Percentiles rank a stretch among this genome's conserved stretches.
These are phyloP conservation scores for Lentinula edodes DNA, from an alignment of 768 basidiomycete species.

Conservation along the genomic window DNA sequence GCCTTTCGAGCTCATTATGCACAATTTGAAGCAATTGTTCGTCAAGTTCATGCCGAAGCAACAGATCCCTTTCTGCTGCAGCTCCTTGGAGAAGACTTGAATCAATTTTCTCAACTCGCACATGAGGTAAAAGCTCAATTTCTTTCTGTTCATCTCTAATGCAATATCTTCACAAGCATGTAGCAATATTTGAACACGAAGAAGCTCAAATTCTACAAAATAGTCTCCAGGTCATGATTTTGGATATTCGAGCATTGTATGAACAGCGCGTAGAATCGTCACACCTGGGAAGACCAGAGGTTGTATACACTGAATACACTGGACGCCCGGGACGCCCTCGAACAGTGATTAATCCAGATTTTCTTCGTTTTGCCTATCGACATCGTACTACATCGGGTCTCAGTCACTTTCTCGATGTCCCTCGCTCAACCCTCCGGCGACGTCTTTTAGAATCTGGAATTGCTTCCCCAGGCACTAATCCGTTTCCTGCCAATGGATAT, in stretches of 20 bases:
- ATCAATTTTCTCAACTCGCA: too few species aligned
- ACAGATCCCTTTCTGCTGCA: too few species aligned
- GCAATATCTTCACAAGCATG: too few species aligned
- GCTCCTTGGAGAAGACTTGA: too few species aligned
- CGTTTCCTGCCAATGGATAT: neutral
- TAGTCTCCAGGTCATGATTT: neutral
- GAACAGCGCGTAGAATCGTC: neutral
- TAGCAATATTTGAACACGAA: too few species aligned
- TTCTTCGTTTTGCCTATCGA: conserved; percentile 13
- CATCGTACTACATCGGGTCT: conserved; percentile 10
- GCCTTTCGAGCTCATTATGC: too few species aligned
- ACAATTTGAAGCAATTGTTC: too few species aligned
- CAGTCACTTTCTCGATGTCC: conserved; percentile 12
- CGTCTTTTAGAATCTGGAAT: conserved; percentile 14
- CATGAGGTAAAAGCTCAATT: too few species aligned
- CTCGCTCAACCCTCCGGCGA: conserved; percentile 9
- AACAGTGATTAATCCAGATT: conserved; percentile 13
- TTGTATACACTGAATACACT: neutral
- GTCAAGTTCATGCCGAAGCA: too few species aligned
- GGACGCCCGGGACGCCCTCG: conserved; percentile 4
- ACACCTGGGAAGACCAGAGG: neutral
- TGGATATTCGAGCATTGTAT: neutral
- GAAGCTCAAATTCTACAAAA: neutral
- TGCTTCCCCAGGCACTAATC: conserved; percentile 8
- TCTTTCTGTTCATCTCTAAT: too few species aligned